Base-by-base conservation (phyloP, 495 filamentous ascomycete species). In the Podospora anserina region DNA sequence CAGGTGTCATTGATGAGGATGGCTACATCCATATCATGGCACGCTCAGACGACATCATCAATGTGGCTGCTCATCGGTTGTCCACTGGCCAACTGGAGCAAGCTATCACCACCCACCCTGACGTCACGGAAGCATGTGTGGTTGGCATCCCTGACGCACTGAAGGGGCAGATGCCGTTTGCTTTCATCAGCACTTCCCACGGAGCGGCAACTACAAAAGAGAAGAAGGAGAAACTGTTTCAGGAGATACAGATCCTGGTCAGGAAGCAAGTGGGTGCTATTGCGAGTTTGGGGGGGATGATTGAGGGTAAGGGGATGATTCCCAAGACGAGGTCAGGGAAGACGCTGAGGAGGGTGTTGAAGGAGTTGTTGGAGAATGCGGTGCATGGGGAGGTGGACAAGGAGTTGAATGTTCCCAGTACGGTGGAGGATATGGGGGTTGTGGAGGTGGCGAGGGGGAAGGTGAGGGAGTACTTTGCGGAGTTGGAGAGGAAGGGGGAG, bases 31-130 rank as follows among this genome's bases (percentile, higher is more conserved):
- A 92, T 74, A 87, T 97, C 73, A 93, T 97, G 91, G 87, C 90
- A 2, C 84, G 93, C 65, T 19, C 60, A 70, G 94, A 97, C 82
- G 94, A 97, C 77, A 90, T 97, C 68, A 96, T 97, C 76, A 97
- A 97, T 74, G 94, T 97, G 1, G 93, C 94, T 30, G 94, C 94
- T 2, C 94, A 97, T 80, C 87, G 94, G 4, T 93, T 97, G 69
- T 92, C 89, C 72, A 97, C 93, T 2, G 93, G 91, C 34, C 82
- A 89, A 26, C 94, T 97, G 75, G 94, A 97, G 80, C 92, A 97
- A 80, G 93, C 90, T 44, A 91, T 97, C 70, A 88, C 92, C 4
- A 88, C 88, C 3, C 93, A 96, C 75, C 90, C 90, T 0, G 77
- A 76, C 4, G 85, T 97, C 32, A 89, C 87, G 18, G 94, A 97